These are phyloP conservation scores for Pilatotrama ljubarskyi DNA, from an alignment of 768 basidiomycete species.

Conservation along the genomic window DNA sequence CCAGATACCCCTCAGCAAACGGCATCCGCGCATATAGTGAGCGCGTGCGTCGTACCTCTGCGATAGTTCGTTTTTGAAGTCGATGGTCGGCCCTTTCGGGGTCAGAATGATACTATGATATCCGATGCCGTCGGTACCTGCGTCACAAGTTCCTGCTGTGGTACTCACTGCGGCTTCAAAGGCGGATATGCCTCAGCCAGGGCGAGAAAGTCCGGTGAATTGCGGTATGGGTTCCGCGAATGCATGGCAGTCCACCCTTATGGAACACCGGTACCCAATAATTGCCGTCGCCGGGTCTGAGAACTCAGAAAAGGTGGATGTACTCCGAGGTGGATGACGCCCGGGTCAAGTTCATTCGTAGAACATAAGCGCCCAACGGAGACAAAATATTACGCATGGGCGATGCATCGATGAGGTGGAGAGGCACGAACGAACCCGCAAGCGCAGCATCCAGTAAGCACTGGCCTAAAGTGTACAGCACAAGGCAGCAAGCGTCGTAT, in stretches of 20 bases:
- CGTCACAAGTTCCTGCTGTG: not conserved
- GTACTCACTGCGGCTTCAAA: conserved; percentile 53
- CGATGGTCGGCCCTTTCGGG: conserved; percentile 46
- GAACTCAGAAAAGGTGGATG: no score
- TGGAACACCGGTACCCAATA: no score
- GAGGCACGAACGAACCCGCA: no score
- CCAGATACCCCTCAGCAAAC: not conserved
- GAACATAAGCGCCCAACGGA: no score
- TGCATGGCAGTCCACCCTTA: conserved; percentile 48
- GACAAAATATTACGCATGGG: no score
- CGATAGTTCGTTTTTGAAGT: conserved; percentile 73
- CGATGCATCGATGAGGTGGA: no score
- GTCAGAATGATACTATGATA: conserved; percentile 28
- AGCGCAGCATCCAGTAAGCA: no score
- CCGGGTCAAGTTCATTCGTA: no score
- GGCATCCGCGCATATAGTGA: not conserved
- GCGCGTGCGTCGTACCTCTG: conserved; percentile 51
- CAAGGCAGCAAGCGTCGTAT: conserved; percentile 30
- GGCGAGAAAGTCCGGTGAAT: conserved; percentile 55
- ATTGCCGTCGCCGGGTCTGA: no score
- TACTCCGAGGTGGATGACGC: no score
- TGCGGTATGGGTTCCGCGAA: conserved; percentile 48
- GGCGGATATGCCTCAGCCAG: conserved; percentile 60
- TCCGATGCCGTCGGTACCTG: not conserved
- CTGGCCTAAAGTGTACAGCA: no score